Base-by-base conservation (phyloP, 352 stramenopile genomes). In the Globisporangium uncinulatum region DNA sequence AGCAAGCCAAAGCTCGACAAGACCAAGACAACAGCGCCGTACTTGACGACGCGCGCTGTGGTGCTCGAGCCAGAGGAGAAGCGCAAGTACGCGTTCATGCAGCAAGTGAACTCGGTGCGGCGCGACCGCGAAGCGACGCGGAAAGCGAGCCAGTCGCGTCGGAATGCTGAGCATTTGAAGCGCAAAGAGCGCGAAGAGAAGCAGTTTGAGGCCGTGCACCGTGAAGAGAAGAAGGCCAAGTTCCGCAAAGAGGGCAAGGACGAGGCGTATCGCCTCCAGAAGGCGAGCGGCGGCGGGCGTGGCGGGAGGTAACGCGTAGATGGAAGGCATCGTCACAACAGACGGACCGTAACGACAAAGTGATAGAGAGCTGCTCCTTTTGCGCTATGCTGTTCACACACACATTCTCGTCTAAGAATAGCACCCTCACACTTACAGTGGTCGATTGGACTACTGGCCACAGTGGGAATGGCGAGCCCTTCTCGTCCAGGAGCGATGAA, bases 51-150 rank as follows among this genome's bases (percentile, higher is more conserved):
- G 62, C 83, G 87, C 29, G 87, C 89, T 3, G 93, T 99, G 45
- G 87, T 99, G 37, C 85, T 99, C 66, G 96, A 99, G 55, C 87
- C 89, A 2, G 92, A 96, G 37, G 97, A 99, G 70, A 97, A 96
- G 76, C 97, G 96, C 58, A 98, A 98, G 68, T 92, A 96, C 57
- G 86, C 89, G n/a, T 97, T 99, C 56, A 85, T 99, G 66, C 93
- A 99, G 71, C 92, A 96, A 19, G 78, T 99, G 6, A 97, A 97
- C 63, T 98, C 96, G 5, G 97, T 99, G 57, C 83, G 94, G 55
- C 98, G 98, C 52, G 96, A 99, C 65, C 98, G 98, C 57, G 77
- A 94, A 45, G 78, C 87, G 49, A 98, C 97, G 34, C 82, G 93
- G 2, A 98, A 98, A 67, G 73, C 87, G n/a, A 94, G 90, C 66